Evolutionary conservation across 2,329 filamentous ascomycete species (phyloP).

Genomic region (Fusarium lyarnte): DNA sequence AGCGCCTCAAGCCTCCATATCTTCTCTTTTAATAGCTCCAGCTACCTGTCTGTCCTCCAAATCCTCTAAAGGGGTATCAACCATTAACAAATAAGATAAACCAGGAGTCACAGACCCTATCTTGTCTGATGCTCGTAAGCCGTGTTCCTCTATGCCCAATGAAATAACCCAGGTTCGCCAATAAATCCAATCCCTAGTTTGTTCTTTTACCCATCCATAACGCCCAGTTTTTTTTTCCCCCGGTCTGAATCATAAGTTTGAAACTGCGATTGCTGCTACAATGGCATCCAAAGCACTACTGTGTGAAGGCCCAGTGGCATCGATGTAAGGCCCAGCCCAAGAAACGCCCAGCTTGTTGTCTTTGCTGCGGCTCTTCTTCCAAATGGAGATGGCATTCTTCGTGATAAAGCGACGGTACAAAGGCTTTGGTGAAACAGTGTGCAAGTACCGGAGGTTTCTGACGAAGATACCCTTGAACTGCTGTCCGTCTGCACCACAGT

Average conservation of each 20-base stretch:
- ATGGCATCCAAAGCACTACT: slow-evolving; percentile 73
- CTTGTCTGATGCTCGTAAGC: slow-evolving; percentile 20
- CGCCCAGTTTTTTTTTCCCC: slow-evolving; percentile 1
- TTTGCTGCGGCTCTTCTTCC: slow-evolving; percentile 64
- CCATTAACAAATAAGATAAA: slow-evolving; percentile 37
- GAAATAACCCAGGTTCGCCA: slow-evolving; percentile 34
- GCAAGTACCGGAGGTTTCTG: slow-evolving; percentile 69
- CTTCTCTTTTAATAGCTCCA: slow-evolving; percentile 7
- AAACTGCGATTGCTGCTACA: slow-evolving; percentile 65
- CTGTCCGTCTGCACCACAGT: slow-evolving; percentile 60
- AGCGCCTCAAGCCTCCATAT: neutral
- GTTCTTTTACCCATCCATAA: slow-evolving; percentile 13
- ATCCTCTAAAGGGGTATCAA: slow-evolving; percentile 39
- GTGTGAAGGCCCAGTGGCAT: slow-evolving; percentile 67
- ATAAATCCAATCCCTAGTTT: slow-evolving; percentile 13
- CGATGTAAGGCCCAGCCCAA: slow-evolving; percentile 70
- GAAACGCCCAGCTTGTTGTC: slow-evolving; percentile 65
- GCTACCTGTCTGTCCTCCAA: slow-evolving; percentile 10
- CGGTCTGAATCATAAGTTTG: slow-evolving; percentile 20
- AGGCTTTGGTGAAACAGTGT: slow-evolving; percentile 59
- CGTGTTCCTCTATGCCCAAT: slow-evolving; percentile 12
- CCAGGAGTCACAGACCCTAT: slow-evolving; percentile 19
- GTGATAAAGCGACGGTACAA: slow-evolving; percentile 65
- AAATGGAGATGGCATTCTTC: slow-evolving; percentile 72
- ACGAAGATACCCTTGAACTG: slow-evolving; percentile 80